Evolutionary conservation across 805 yeast species (phyloP).

Genomic region (Kodamaea sagamina): DNA sequence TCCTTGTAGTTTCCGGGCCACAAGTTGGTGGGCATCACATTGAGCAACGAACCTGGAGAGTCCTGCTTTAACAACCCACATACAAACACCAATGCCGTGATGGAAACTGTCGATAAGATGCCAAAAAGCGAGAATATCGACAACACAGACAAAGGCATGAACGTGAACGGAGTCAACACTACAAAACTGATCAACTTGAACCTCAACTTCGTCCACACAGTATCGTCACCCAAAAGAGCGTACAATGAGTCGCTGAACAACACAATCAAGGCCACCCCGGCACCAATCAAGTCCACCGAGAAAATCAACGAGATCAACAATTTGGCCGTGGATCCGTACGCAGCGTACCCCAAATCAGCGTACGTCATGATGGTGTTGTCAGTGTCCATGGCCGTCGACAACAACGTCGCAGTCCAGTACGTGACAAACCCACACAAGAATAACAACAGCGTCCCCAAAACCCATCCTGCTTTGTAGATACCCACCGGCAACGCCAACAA

Average conservation of each 20-base stretch:
- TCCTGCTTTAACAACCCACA: conserved; percentile 46
- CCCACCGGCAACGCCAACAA: conserved; percentile 74
- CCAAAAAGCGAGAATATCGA: conserved; percentile 59
- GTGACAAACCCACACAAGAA: conserved; percentile 51
- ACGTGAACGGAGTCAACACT: conserved; percentile 75
- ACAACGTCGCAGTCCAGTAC: conserved; percentile 52
- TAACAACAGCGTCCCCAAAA: conserved; percentile 48
- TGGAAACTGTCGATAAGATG: conserved; percentile 53
- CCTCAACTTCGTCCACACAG: conserved; percentile 41
- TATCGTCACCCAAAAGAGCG: conserved; percentile 42
- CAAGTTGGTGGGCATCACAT: conserved; percentile 43
- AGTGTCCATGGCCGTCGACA: conserved; percentile 32
- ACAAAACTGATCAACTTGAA: conserved; percentile 71
- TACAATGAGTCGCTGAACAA: conserved; percentile 62
- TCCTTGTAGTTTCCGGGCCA: conserved; percentile 37
- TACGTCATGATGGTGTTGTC: conserved; percentile 33
- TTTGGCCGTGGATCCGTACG: conserved; percentile 57
- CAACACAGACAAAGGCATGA: conserved; percentile 55
- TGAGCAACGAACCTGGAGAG: conserved; percentile 58
- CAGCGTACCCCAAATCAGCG: conserved; percentile 32
- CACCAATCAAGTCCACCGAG: conserved; percentile 60
- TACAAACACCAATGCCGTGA: conserved; percentile 46
- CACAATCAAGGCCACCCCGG: conserved; percentile 57
- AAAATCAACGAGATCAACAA: conserved; percentile 64
- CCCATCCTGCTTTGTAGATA: conserved; percentile 67